Conservation (phyloP, 2,329 filamentous ascomycete genomes). For the Magnaporthiopsis rhizophila region DNA sequence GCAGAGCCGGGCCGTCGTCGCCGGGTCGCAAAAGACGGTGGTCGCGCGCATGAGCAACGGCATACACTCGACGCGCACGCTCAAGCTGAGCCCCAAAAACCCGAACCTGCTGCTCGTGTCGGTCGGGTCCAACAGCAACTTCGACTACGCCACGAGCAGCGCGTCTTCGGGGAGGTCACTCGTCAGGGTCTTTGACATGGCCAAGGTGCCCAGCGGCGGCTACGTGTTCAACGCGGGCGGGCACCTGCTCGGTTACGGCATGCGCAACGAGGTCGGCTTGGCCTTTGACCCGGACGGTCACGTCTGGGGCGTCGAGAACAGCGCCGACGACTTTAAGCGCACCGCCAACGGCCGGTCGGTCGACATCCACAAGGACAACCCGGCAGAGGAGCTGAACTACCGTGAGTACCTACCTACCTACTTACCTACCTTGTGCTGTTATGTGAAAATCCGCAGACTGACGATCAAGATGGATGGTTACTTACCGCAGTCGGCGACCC, state of each 20-base stretch:
- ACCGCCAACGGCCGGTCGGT: conserved; percentile 31
- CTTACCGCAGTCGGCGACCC: conserved; percentile 19
- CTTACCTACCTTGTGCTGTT: background rate
- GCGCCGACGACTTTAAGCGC: conserved; percentile 43
- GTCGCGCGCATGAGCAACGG: conserved; percentile 30
- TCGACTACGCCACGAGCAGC: conserved; percentile 27
- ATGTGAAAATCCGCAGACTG: background rate
- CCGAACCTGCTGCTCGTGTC: conserved; percentile 30
- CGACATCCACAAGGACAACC: conserved; percentile 29
- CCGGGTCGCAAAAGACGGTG: conserved; percentile 26
- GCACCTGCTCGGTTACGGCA: conserved; percentile 30
- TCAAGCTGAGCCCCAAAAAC: conserved; percentile 26
- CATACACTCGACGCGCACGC: conserved; percentile 29
- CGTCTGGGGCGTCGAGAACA: conserved; percentile 39
- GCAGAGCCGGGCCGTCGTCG: conserved; percentile 33
- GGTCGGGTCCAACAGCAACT: conserved; percentile 29
- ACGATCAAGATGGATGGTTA: no score
- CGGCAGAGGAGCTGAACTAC: conserved; percentile 47
- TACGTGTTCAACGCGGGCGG: conserved; percentile 32
- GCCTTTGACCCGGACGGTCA: conserved; percentile 34
- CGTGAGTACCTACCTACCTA: conserved; percentile 21
- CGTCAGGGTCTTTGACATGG: conserved; percentile 34
- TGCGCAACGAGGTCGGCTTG: conserved; percentile 57
- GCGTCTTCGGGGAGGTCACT: conserved; percentile 27
- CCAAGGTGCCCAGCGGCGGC: conserved; percentile 24